A percentile compares a stretch with the other conserved stretches of the same genome.
phyloP scores from a whole-genome alignment of 225 moss, liverwort and hornwort species.

The Polytrichum formosum region DNA sequence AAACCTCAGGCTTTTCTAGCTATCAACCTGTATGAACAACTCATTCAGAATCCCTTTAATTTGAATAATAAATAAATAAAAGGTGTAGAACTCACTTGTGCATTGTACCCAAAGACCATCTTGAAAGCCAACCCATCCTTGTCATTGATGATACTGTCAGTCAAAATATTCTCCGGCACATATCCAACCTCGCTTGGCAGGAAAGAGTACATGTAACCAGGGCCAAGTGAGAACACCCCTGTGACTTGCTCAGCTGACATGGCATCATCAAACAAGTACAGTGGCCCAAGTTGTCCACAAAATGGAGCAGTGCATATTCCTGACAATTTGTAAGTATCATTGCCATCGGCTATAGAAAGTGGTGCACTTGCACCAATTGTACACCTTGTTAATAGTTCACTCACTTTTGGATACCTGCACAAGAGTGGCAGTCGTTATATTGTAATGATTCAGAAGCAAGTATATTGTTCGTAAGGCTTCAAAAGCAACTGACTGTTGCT shows the following conservation, averaged over 20 bases:
- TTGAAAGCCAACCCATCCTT: conserved; percentile 71
- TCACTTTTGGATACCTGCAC: conserved; percentile 61
- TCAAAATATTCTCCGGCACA: conserved; percentile 69
- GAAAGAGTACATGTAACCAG: conserved; percentile 81
- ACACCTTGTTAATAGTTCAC: conserved; percentile 67
- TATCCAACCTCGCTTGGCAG: conserved; percentile 77
- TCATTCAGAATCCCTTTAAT: neutral
- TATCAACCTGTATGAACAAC: neutral
- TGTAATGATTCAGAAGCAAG: neutral
- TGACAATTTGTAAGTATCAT: conserved; percentile 37
- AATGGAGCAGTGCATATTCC: conserved; percentile 53
- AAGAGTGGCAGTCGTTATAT: neutral
- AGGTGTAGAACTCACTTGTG: conserved; percentile 40
- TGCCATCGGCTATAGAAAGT: conserved; percentile 43
- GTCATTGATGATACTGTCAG: conserved; percentile 67
- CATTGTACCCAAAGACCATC: conserved; percentile 81
- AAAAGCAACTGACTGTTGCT: too few relatives aligned
- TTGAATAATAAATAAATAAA: too few relatives aligned
- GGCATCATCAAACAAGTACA: conserved; percentile 79
- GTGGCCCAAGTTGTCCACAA: conserved; percentile 75
- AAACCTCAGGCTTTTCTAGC: neutral
- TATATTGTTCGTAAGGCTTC: neutral
- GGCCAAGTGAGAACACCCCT: conserved; percentile 65
- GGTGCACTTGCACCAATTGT: conserved; percentile 64
- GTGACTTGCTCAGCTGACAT: conserved; percentile 70